phyloP scores from a whole-genome alignment of 1,284 basidiomycete species.

The Xerocomus amazonicus region DNA sequence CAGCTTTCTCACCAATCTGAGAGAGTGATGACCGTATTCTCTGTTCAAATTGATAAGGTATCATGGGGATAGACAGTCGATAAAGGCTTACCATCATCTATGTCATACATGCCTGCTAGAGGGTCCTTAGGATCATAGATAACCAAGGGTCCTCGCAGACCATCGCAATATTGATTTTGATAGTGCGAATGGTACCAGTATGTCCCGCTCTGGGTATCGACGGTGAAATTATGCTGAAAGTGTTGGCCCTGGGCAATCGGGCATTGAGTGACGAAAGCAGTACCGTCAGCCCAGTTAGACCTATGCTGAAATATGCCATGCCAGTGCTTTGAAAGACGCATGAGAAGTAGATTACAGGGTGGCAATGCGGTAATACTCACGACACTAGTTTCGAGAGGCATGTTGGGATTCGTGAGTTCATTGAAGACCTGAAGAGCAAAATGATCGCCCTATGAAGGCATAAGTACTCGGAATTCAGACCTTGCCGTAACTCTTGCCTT shows the following conservation, averaged over 20 bases:
- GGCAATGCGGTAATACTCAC: slow-evolving; percentile 15
- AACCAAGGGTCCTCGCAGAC: background rate
- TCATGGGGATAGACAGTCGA: background rate
- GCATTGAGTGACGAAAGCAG: background rate
- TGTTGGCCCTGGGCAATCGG: background rate
- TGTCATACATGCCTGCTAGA: background rate
- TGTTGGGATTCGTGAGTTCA: slow-evolving; percentile 26
- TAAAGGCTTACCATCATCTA: background rate
- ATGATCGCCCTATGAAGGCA: slow-evolving; percentile 7
- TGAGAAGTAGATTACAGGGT: background rate
- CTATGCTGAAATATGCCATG: slow-evolving; percentile 24
- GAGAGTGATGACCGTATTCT: background rate
- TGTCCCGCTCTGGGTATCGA: background rate
- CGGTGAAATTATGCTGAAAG: background rate
- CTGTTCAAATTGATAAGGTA: background rate
- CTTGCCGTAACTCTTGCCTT: slow-evolving; percentile 13
- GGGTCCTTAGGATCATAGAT: background rate
- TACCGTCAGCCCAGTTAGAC: background rate
- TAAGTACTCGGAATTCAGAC: background rate
- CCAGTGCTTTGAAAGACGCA: slow-evolving; percentile 28
- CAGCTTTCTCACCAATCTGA: background rate
- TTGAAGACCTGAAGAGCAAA: slow-evolving; percentile 30
- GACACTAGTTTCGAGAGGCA: slow-evolving; percentile 17
- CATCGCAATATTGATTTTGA: background rate
- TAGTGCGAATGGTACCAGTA: background rate